Percentiles rank a stretch among this genome's conserved stretches.
Evolutionary conservation across 1,139 yeast species (phyloP).

Genomic region (Debaryomyces fabryi): DNA sequence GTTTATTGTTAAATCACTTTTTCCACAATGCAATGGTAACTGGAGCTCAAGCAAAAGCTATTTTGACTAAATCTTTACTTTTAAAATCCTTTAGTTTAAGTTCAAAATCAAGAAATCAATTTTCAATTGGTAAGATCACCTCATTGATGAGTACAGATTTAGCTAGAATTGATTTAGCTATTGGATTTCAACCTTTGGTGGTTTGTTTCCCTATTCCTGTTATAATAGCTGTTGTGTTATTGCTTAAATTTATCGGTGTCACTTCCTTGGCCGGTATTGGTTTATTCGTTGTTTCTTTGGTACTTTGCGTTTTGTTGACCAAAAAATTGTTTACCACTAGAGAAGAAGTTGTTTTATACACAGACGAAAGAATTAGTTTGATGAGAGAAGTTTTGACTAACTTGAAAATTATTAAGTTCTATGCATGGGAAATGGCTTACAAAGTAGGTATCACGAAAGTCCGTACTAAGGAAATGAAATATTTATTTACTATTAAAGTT

Average conservation of each 20-base stretch:
- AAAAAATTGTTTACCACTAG: constrained; percentile 39
- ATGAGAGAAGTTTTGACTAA: constrained; percentile 49
- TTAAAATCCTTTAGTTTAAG: constrained; percentile 43
- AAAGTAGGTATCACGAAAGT: constrained; percentile 37
- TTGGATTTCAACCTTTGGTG: constrained; percentile 50
- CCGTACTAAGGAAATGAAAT: constrained; percentile 43
- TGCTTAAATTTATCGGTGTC: constrained; percentile 41
- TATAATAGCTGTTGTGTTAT: constrained; percentile 40
- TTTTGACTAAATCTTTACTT: constrained; percentile 43
- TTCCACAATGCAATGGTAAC: constrained; percentile 49
- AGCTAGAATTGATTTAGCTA: constrained; percentile 49
- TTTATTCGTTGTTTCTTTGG: constrained; percentile 41
- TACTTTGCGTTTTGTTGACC: constrained; percentile 42
- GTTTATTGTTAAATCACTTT: constrained; percentile 45
- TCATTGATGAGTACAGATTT: constrained; percentile 50
- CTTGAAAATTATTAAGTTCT: constrained; percentile 48
- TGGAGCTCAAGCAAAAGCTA: constrained; percentile 50
- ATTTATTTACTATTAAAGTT: constrained; percentile 46
- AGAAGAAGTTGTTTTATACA: constrained; percentile 41
- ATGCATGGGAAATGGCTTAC: constrained; percentile 54
- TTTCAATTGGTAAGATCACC: constrained; percentile 45
- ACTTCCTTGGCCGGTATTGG: constrained; percentile 49
- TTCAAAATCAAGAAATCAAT: constrained; percentile 36
- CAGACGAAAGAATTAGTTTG: constrained; percentile 46
- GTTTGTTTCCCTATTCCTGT: constrained; percentile 51